These are phyloP conservation scores for Hapsidospora chrysogenum DNA, from an alignment of 495 filamentous ascomycete species.

Conservation along the genomic window DNA sequence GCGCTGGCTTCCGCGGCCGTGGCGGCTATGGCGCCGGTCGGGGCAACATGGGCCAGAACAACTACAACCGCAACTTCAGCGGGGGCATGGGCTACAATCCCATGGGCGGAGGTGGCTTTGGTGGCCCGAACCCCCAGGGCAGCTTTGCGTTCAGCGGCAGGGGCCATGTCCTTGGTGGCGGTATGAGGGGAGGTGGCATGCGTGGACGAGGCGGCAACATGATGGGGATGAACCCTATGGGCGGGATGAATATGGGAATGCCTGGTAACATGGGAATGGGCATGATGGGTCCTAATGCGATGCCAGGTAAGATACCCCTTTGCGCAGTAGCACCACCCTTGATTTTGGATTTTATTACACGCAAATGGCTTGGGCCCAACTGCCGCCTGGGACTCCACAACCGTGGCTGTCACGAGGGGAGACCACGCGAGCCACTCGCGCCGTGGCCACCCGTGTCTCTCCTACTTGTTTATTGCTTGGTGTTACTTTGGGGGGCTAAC, in stretches of 20 bases:
- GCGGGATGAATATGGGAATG: slow-evolving; percentile 48
- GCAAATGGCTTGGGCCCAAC: too few relatives aligned
- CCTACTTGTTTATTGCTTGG: too few relatives aligned
- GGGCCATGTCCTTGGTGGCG: slow-evolving; percentile 49
- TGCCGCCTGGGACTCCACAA: too few relatives aligned
- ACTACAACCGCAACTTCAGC: slow-evolving; percentile 22
- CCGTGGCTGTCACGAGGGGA: too few relatives aligned
- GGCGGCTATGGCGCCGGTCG: slow-evolving; percentile 11
- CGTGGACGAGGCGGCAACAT: slow-evolving; percentile 30
- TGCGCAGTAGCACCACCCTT: too few relatives aligned
- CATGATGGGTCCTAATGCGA: slow-evolving; percentile 22
- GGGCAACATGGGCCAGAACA: slow-evolving; percentile 21
- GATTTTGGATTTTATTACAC: too few relatives aligned
- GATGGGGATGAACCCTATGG: slow-evolving; percentile 54
- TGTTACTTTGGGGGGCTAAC: too few relatives aligned
- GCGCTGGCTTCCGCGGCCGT: slow-evolving; percentile 14
- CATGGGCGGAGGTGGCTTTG: slow-evolving; percentile 47
- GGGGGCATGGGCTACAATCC: slow-evolving; percentile 25
- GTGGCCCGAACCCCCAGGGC: slow-evolving; percentile 25
- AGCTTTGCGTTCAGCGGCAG: slow-evolving; percentile 12
- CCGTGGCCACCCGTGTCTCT: too few relatives aligned
- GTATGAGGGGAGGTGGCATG: slow-evolving; percentile 39
- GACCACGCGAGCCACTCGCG: too few relatives aligned
- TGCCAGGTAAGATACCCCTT: slow-evolving; percentile 10
- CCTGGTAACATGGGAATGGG: slow-evolving; percentile 12